phyloP scores from a whole-genome alignment of 116 monocot species.

The Trichopus zeylanicus region DNA sequence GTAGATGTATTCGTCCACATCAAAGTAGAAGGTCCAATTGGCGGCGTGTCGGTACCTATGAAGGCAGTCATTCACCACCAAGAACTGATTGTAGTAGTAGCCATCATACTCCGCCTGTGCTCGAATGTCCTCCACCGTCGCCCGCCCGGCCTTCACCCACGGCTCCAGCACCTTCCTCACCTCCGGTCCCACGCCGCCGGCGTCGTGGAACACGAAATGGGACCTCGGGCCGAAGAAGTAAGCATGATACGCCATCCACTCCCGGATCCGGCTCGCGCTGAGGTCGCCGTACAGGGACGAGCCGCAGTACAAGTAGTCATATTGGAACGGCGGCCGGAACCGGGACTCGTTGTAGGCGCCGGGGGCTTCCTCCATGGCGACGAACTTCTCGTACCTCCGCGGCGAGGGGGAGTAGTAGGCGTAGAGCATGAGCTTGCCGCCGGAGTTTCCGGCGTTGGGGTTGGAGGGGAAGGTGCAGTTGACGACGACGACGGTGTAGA shows the following conservation, averaged over 20 bases:
- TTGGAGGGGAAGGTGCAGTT: constrained; percentile 80
- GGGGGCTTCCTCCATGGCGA: constrained; percentile 64
- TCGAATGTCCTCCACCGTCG: constrained; percentile 82
- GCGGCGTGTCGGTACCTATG: constrained; percentile 81
- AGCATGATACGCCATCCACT: constrained; percentile 98
- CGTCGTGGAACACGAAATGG: constrained; percentile 97
- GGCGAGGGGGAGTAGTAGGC: constrained; percentile 76
- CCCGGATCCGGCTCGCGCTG: constrained; percentile 60
- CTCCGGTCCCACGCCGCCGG: constrained; percentile 66
- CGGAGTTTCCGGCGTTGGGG: constrained; percentile 79
- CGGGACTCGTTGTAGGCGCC: constrained; percentile 56
- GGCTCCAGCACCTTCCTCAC: constrained; percentile 77
- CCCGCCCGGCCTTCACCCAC: constrained; percentile 73
- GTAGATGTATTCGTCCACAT: constrained; percentile 93
- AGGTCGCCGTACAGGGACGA: constrained; percentile 82
- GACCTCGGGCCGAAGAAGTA: constrained; percentile 74
- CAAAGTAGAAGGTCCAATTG: constrained; percentile 97
- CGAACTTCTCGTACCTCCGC: constrained; percentile 51
- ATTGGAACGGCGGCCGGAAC: constrained; percentile 59
- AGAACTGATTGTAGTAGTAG: constrained; percentile 96
- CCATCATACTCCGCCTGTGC: constrained; percentile 80
- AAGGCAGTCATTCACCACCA: constrained; percentile 92
- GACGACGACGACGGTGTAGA: constrained; percentile 95
- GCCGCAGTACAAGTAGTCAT: constrained; percentile 95
- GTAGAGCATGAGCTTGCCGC: constrained; percentile 68